Evolutionary conservation across 306 rosid species (phyloP), one percentile per base, ranked within the genome.

Genomic region (Prunus mume): DNA sequence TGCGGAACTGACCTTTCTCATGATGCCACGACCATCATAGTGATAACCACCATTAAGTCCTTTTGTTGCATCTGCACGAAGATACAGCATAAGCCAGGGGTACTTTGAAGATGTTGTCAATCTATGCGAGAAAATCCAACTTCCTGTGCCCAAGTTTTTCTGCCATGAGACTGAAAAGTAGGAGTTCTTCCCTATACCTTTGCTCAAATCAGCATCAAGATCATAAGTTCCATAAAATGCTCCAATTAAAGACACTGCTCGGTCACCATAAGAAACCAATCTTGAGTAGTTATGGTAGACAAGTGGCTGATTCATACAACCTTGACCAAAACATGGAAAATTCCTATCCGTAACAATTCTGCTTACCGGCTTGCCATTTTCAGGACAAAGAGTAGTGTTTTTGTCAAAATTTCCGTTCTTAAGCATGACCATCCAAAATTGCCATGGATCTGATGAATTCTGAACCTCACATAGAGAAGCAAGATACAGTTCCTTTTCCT

Each of bases 251-350:
- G 80, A 79, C 27, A 22, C n/a, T 45, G 2, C 18, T 43, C 55
- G 47, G 54, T 75, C 70, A 27, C 32, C 74, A 5, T 68, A 68
- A 64, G 76, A 78, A 24, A 45, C 83, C 69, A 83, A 54, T 54
- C 77, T 86, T 9, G 92, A 69, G 71, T 79, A 79, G 65, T 86
- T 79, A 45, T 84, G 90, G 82, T 71, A 88, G 12, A 88, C 76
- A 20, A 83, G 87, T 19, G 92, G 92, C 65, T 82, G 90, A 66
- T 88, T 88, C 92, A 88, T 88, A 82, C 92, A 88, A 61, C 92
- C 92, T n/a, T 75, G n/a, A 2, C 86, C 87, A 8, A 86, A 88
- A 60, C 92, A 88, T 1, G 90, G 92, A 75, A 88, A 88, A 30
- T 64, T 84, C 20, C 88, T 71, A 15, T 52, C 76, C 0, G 88